phyloP scores from a whole-genome alignment of 768 basidiomycete species.

The Leccinum truebloodii region DNA sequence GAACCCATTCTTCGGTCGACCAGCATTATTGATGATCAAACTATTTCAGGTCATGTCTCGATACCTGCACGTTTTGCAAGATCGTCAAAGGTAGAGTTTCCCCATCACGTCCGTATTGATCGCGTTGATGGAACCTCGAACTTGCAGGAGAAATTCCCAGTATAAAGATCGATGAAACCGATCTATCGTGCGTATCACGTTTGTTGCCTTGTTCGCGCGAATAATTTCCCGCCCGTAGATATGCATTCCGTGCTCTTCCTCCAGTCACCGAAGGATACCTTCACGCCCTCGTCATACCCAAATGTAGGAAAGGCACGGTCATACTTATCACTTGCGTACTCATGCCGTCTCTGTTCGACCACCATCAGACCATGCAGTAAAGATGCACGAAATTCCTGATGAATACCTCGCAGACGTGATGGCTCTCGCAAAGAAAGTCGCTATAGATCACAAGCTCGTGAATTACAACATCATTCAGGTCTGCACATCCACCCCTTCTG shows the following conservation, averaged over 20 bases:
- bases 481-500: neutral
- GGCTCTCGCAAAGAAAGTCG: constrained; percentile 83
- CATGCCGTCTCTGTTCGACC: neutral
- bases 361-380: constrained; percentile 74
- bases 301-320: constrained; percentile 51
- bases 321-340: neutral
- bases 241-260: constrained; percentile 88
- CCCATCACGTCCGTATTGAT: too few relatives aligned
- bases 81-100: constrained; percentile 72
- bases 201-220: neutral
- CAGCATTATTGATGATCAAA: neutral
- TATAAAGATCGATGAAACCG: constrained; percentile 78
- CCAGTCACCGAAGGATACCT: constrained; percentile 75
- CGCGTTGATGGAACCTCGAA: neutral
- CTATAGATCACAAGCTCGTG: constrained; percentile 60
- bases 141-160: constrained; percentile 82
- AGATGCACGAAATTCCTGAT: constrained; percentile 86
- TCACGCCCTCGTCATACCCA: constrained; percentile 86
- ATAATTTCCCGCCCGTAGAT: constrained; percentile 40
- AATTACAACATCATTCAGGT: constrained; percentile 87
- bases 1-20: neutral
- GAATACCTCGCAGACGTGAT: constrained; percentile 76
- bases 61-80: constrained; percentile 84
- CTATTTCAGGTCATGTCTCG: constrained; percentile 47
- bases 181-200: constrained; percentile 55